These are phyloP conservation scores for Choiromyces venosus DNA, from an alignment of 495 filamentous ascomycete genomes.

Conservation along the genomic window DNA sequence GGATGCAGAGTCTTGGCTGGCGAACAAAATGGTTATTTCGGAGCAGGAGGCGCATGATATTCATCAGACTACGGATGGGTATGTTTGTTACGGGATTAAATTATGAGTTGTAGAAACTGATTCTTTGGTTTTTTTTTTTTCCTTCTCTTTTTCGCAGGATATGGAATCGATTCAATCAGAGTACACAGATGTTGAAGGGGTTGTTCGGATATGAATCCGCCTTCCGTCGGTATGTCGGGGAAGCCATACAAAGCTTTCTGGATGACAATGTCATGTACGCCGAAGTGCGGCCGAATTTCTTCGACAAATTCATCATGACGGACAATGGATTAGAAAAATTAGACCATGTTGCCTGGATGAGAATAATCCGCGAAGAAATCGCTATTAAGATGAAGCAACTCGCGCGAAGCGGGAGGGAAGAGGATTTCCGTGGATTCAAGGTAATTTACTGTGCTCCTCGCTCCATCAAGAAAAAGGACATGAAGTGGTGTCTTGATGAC, in stretches of 20 bases:
- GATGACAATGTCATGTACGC: neutral
- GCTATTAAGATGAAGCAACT: neutral
- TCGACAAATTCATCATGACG: neutral
- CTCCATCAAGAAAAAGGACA: neutral
- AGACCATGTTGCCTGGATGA: neutral
- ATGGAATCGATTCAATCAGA: neutral
- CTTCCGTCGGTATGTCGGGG: neutral
- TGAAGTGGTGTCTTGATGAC: slow-evolving; percentile 1
- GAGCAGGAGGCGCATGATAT: neutral
- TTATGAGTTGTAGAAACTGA: neutral
- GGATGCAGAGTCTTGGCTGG: neutral
- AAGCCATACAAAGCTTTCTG: neutral
- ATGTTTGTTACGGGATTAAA: neutral
- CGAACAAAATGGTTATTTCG: neutral
- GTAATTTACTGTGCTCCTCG: neutral
- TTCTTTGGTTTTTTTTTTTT: neutral
- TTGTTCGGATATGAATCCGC: neutral
- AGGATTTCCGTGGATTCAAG: slow-evolving; percentile 1
- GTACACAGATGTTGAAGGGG: neutral
- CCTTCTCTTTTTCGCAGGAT: neutral
- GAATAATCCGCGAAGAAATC: neutral
- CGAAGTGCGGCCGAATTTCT: neutral
- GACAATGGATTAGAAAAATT: neutral
- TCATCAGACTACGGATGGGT: neutral
- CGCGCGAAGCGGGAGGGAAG: neutral